Evolutionary conservation across 345 rosid species (phyloP).

Genomic region (Arabis alpina): DNA sequence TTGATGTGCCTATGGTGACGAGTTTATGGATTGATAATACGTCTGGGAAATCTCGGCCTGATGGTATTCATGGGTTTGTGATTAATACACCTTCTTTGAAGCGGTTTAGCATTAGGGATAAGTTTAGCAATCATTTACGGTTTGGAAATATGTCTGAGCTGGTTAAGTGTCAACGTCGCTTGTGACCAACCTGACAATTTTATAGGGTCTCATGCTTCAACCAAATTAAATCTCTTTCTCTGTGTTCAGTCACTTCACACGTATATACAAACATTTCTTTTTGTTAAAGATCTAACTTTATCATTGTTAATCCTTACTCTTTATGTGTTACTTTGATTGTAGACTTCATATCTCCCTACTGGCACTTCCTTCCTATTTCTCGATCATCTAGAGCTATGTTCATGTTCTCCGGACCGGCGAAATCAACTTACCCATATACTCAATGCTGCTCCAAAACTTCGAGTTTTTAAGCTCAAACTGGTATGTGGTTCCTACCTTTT

Average conservation of each 20-base stretch:
- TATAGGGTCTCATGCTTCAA: conserved; percentile 27
- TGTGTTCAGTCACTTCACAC: conserved; percentile 20
- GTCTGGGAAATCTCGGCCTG: background rate
- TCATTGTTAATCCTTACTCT: background rate
- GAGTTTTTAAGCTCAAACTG: conserved; percentile 22
- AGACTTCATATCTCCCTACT: conserved; percentile 15
- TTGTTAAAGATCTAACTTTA: background rate
- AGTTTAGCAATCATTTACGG: conserved; percentile 2
- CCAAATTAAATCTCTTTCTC: background rate
- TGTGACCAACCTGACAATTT: conserved; percentile 9
- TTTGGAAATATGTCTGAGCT: conserved; percentile 19
- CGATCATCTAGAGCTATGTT: conserved; percentile 24
- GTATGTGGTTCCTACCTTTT: conserved; percentile 8
- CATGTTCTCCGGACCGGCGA: conserved; percentile 11
- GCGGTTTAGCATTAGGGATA: conserved; percentile 19
- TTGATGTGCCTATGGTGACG: conserved; percentile 12
- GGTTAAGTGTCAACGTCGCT: conserved; percentile 16
- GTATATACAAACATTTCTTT: background rate
- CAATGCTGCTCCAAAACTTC: conserved; percentile 8
- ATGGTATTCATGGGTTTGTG: conserved; percentile 26
- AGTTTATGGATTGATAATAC: conserved; percentile 11
- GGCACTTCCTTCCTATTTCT: conserved; percentile 20
- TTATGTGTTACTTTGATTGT: background rate
- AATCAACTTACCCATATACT: conserved; percentile 9
- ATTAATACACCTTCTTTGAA: conserved; percentile 28